These are phyloP conservation scores for Oemleria cerasiformis DNA, from an alignment of 306 rosid species.

Conservation along the genomic window DNA sequence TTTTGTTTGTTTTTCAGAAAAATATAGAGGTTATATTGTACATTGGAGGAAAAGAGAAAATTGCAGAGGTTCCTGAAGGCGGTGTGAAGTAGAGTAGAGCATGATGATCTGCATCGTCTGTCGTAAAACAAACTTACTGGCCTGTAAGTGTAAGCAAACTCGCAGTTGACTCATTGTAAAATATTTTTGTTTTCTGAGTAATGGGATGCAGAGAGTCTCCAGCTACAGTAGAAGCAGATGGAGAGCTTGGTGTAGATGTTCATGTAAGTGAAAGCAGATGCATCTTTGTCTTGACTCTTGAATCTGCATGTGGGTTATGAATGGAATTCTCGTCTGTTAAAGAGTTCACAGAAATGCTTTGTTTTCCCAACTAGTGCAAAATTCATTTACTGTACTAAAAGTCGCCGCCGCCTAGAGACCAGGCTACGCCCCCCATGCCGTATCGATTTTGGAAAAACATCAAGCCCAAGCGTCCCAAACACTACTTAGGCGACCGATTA, in stretches of 20 bases:
- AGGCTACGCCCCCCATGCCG: too few relatives aligned
- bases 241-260: neutral
- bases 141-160: neutral
- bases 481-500: too few relatives aligned
- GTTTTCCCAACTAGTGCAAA: too few relatives aligned
- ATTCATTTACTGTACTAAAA: too few relatives aligned
- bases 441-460: too few relatives aligned
- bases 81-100: neutral
- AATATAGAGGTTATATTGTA: constrained; percentile 42
- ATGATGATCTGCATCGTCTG: neutral
- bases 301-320: too few relatives aligned
- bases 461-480: too few relatives aligned
- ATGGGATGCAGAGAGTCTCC: neutral
- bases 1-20: constrained; percentile 24
- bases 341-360: too few relatives aligned
- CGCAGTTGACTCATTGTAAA: neutral
- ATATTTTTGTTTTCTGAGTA: neutral
- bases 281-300: too few relatives aligned
- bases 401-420: too few relatives aligned
- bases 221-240: neutral
- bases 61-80: neutral
- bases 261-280: too few relatives aligned
- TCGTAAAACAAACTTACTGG: neutral
- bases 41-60: constrained; percentile 37
- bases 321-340: too few relatives aligned